Percentiles rank a stretch among this genome's conserved stretches.
These are phyloP conservation scores for Keqinozyma sinolaborantium DNA, from an alignment of 1,139 yeast genomes.

Conservation along the genomic window DNA sequence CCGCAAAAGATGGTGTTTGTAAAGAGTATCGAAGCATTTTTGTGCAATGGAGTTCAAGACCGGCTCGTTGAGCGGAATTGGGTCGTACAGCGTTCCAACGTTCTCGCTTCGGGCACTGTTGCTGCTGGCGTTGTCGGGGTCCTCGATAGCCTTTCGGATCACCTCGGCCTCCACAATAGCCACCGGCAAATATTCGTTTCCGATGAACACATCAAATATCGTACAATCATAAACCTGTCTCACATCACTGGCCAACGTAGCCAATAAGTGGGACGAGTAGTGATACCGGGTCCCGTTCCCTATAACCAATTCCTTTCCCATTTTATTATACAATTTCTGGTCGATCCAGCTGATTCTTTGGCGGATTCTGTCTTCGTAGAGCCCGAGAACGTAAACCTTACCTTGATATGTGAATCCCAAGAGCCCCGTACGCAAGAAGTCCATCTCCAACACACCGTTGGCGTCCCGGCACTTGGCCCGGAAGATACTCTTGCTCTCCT, in stretches of 20 bases:
- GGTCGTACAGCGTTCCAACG: conserved; percentile 11
- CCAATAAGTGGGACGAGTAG: conserved; percentile 79
- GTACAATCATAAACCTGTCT: conserved; percentile 86
- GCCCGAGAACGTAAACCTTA: conserved; percentile 80
- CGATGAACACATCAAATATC: conserved; percentile 82
- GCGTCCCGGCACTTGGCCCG: conserved; percentile 79
- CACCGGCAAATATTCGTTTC: conserved; percentile 82
- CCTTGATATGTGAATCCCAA: conserved; percentile 87
- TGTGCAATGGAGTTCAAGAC: conserved; percentile 72
- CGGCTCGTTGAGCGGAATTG: conserved; percentile 49
- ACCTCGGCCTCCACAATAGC: conserved; percentile 84
- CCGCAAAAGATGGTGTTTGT: conserved; percentile 69
- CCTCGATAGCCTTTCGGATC: conserved; percentile 38
- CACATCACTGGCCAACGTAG: conserved; percentile 78
- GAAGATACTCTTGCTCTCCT: conserved; percentile 71
- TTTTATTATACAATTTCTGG: conserved; percentile 34
- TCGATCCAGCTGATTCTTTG: conserved; percentile 70
- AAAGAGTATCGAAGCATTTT: conserved; percentile 67
- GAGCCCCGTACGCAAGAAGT: conserved; percentile 84
- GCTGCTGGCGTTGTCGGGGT: conserved; percentile 3
- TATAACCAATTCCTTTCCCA: conserved; percentile 26
- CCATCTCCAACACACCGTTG: conserved; percentile 65
- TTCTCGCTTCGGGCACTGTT: conserved; percentile 6
- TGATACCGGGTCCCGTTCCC: conserved; percentile 58
- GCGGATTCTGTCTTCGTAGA: conserved; percentile 87